These are phyloP conservation scores for Aureobasidium leucospermi DNA, from an alignment of 2,329 filamentous ascomycete genomes.

Conservation along the genomic window DNA sequence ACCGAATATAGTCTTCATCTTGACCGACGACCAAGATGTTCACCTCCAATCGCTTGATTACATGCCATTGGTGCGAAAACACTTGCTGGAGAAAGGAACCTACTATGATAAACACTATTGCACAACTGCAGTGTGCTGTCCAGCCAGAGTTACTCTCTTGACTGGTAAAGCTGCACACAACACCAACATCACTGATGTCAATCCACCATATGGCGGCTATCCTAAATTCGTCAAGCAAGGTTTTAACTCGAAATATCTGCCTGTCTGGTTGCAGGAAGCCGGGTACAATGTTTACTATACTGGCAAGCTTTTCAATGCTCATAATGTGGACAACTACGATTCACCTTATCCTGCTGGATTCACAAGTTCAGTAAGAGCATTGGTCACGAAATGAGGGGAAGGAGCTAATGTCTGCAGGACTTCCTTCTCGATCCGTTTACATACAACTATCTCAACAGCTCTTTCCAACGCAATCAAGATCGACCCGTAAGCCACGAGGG, in stretches of 20 bases:
- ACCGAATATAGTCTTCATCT: slow-evolving; percentile 59
- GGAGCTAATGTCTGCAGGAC: slow-evolving; percentile 6
- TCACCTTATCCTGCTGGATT: slow-evolving; percentile 51
- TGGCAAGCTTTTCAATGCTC: slow-evolving; percentile 65
- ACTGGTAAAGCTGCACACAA: slow-evolving; percentile 59
- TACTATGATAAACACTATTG: slow-evolving; percentile 57
- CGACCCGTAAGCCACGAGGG: slow-evolving; percentile 49
- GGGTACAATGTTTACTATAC: slow-evolving; percentile 64
- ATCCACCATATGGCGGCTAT: slow-evolving; percentile 52
- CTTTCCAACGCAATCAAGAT: slow-evolving; percentile 54
- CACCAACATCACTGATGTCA: slow-evolving; percentile 59
- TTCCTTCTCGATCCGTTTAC: slow-evolving; percentile 52
- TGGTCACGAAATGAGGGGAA: too few species aligned
- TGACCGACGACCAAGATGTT: slow-evolving; percentile 62
- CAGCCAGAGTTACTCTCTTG: slow-evolving; percentile 57
- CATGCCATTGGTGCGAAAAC: slow-evolving; percentile 50
- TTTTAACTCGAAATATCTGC: slow-evolving; percentile 60
- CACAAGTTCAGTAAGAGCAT: slow-evolving; percentile 38
- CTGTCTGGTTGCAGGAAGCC: slow-evolving; percentile 61
- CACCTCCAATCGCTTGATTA: slow-evolving; percentile 55
- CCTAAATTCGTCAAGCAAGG: slow-evolving; percentile 60
- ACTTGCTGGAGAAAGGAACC: slow-evolving; percentile 52
- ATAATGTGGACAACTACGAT: slow-evolving; percentile 55
- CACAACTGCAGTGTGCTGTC: slow-evolving; percentile 61
- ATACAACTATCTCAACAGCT: slow-evolving; percentile 60